Evolutionary conservation across 306 rosid species (phyloP).

Genomic region (Quercus parvula): DNA sequence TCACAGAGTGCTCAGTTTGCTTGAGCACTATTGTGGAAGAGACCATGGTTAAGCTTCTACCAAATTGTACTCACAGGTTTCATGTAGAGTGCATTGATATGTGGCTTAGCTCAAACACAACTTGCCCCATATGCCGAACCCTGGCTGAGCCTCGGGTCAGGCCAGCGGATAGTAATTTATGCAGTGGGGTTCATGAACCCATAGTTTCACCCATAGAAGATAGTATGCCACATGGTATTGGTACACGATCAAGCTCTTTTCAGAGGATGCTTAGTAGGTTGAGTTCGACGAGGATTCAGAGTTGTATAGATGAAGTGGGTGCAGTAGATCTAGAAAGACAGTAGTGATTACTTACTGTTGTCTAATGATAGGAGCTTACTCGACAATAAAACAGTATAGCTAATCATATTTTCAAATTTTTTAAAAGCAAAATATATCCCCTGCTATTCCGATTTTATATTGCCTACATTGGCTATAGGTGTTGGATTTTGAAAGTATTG

Average conservation of each 20-base stretch:
- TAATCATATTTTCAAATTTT: not conserved
- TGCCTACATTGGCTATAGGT: too few species aligned
- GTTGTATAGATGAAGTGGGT: not conserved
- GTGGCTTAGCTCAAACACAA: slow-evolving; percentile 43
- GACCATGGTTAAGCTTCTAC: slow-evolving; percentile 32
- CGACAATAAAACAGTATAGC: not conserved
- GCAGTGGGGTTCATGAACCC: slow-evolving; percentile 16
- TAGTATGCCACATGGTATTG: slow-evolving; percentile 5
- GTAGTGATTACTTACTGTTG: not conserved
- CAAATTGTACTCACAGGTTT: slow-evolving; percentile 52
- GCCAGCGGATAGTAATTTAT: not conserved
- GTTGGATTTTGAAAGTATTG: too few species aligned
- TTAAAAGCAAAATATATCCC: too few species aligned
- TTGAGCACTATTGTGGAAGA: slow-evolving; percentile 33
- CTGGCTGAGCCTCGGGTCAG: slow-evolving; percentile 21
- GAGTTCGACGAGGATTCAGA: slow-evolving; percentile 13
- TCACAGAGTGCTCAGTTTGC: slow-evolving; percentile 51
- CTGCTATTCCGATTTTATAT: too few species aligned
- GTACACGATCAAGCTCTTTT: slow-evolving; percentile 29
- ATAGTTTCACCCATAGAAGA: slow-evolving; percentile 24
- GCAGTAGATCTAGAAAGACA: slow-evolving; percentile 14
- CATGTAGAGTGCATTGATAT: slow-evolving; percentile 55
- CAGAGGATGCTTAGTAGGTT: slow-evolving; percentile 25
- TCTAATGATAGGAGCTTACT: not conserved
- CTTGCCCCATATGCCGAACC: slow-evolving; percentile 53